A percentile compares a stretch with the other conserved stretches of the same genome.
These are phyloP conservation scores for Sporisorium scitamineum DNA, from an alignment of 1,284 basidiomycete species.

Conservation along the genomic window DNA sequence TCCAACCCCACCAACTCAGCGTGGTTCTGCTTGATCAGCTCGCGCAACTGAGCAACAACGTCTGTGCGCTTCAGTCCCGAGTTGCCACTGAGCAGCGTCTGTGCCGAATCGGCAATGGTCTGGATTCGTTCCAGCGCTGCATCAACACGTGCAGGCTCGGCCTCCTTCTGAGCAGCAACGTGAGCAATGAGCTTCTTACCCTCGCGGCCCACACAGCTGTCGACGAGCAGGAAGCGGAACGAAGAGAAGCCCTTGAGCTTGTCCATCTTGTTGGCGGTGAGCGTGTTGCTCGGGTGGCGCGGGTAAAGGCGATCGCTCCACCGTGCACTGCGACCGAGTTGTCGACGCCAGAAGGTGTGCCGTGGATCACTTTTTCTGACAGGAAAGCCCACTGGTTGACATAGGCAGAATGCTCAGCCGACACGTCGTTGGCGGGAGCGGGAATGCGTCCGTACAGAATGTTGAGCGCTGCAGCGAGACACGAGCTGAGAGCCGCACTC, in stretches of 20 bases:
- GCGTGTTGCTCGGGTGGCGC: conserved; percentile 76
- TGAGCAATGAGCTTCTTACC: conserved; percentile 94
- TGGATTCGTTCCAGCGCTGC: conserved; percentile 49
- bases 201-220: conserved; percentile 90
- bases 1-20: conserved; percentile 84
- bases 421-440: conserved; percentile 65
- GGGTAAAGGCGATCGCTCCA: conserved; percentile 90
- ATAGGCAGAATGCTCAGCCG: conserved; percentile 75
- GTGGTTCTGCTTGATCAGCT: conserved; percentile 85
- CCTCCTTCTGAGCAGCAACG: conserved; percentile 80
- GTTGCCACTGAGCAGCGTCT: conserved; percentile 40
- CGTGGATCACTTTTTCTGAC: conserved; percentile 95
- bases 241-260: conserved; percentile 79
- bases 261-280: conserved; percentile 81
- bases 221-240: conserved; percentile 84
- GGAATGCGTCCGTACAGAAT: conserved; percentile 73
- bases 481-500: conserved; percentile 92
- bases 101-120: conserved; percentile 55
- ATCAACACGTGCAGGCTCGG: conserved; percentile 72
- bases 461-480: conserved; percentile 83
- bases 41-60: conserved; percentile 36
- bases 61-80: conserved; percentile 31
- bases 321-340: conserved; percentile 94
- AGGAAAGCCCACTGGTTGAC: conserved; percentile 95
- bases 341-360: conserved; percentile 97